These are phyloP conservation scores for Arachis stenosperma DNA, from an alignment of 306 rosid species.

Conservation along the genomic window DNA sequence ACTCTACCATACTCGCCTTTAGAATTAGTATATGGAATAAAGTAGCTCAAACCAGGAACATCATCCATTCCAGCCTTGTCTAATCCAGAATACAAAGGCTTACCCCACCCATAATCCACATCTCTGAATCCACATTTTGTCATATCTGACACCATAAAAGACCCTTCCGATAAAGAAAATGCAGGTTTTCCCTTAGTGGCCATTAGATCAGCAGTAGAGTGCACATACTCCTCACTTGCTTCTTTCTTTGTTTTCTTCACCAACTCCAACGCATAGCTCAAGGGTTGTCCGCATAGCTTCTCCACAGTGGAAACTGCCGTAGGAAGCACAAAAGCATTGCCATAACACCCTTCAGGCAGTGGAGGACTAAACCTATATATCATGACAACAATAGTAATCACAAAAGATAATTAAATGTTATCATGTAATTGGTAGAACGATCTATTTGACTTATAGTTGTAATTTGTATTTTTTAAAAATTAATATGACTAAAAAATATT, in stretches of 20 bases:
- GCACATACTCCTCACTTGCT: slow-evolving; percentile 34
- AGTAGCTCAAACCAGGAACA: slow-evolving; percentile 21
- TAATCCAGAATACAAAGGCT: neutral
- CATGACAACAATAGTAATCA: too few species aligned
- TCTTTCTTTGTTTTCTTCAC: slow-evolving; percentile 25
- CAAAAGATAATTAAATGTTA: too few species aligned
- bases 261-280: slow-evolving; percentile 10
- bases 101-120: slow-evolving; percentile 36
- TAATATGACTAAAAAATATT: too few species aligned
- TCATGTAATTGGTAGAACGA: too few species aligned
- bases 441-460: too few species aligned
- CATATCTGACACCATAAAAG: slow-evolving; percentile 10
- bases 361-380: neutral
- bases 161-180: neutral
- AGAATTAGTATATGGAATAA: neutral
- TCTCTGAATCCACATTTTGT: neutral
- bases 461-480: too few species aligned
- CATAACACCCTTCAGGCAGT: slow-evolving; percentile 23
- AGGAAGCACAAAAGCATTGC: slow-evolving; percentile 27
- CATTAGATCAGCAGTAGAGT: slow-evolving; percentile 20
- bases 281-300: neutral
- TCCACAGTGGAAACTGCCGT: slow-evolving; percentile 11
- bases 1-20: slow-evolving; percentile 43
- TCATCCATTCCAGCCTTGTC: neutral
- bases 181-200: slow-evolving; percentile 3